These are phyloP conservation scores for Blastomyces emzantsi DNA, from an alignment of 2,329 filamentous ascomycete genomes.

Conservation along the genomic window DNA sequence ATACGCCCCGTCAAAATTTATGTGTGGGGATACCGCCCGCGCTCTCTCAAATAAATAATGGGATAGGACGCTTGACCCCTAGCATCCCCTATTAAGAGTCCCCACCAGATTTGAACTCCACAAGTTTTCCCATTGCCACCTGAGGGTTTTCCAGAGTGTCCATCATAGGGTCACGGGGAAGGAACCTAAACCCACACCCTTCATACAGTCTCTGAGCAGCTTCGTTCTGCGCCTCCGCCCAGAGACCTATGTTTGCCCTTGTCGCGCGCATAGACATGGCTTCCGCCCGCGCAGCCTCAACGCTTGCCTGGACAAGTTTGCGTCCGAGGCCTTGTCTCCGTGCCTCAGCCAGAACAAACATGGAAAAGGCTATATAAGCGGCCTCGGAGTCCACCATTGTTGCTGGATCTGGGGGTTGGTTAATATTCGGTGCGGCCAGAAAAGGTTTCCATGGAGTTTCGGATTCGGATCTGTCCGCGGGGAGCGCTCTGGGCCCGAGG, in stretches of 20 bases:
- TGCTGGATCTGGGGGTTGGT: slow-evolving; percentile 2
- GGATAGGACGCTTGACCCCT: too few relatives aligned
- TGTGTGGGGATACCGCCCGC: background rate
- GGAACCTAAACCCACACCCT: slow-evolving; percentile 18
- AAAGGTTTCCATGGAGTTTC: slow-evolving; percentile 12
- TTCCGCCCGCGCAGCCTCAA: slow-evolving; percentile 14
- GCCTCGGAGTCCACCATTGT: slow-evolving; percentile 14
- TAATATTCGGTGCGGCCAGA: background rate
- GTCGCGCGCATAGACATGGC: slow-evolving; percentile 6
- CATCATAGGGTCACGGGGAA: slow-evolving; percentile 2
- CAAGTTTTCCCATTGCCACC: slow-evolving; percentile 10
- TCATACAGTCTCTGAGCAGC: slow-evolving; percentile 19
- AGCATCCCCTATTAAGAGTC: background rate
- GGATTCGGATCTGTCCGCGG: slow-evolving; percentile 10
- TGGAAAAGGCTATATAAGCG: slow-evolving; percentile 21
- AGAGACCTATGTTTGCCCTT: slow-evolving; percentile 17
- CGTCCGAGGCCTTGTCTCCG: slow-evolving; percentile 19
- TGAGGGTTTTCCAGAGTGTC: background rate
- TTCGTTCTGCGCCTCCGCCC: slow-evolving; percentile 16
- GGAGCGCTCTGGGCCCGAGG: slow-evolving; percentile 19
- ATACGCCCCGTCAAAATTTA: background rate
- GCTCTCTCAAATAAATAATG: background rate
- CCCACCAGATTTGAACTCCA: background rate
- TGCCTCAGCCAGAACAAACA: slow-evolving; percentile 22
- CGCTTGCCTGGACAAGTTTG: slow-evolving; percentile 17